Evolutionary conservation across 495 filamentous ascomycete species (phyloP).

Genomic region (Apiosordaria backusii): DNA sequence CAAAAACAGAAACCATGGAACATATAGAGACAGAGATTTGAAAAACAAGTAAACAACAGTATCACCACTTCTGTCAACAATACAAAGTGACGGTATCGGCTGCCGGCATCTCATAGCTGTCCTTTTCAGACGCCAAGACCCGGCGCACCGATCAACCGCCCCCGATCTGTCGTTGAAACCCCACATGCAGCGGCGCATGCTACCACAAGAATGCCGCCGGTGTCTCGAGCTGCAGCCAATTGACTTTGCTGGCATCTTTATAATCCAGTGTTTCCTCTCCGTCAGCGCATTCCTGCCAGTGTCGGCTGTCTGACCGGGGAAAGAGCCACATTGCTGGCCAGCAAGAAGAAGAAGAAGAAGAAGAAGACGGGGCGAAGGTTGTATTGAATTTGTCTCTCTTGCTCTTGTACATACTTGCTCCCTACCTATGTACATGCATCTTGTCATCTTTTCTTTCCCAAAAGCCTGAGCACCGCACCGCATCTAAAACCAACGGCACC

Average conservation of each 20-base stretch:
- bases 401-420: constrained; percentile 3
- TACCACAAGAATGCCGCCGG: constrained; percentile 41
- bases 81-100: not conserved
- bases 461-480: not conserved
- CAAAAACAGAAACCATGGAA: not conserved
- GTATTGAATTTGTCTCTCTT: not conserved
- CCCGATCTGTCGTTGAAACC: constrained; percentile 33
- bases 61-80: not conserved
- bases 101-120: constrained; percentile 10
- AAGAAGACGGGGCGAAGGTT: not conserved
- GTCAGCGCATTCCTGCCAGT: not conserved
- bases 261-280: not conserved
- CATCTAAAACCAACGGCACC: not conserved
- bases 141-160: not conserved
- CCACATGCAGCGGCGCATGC: constrained; percentile 38
- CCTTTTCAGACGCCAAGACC: constrained; percentile 16
- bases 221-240: constrained; percentile 5
- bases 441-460: constrained; percentile 3
- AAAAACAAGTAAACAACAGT: not conserved
- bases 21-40: not conserved
- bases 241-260: constrained; percentile 6
- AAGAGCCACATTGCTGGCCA: constrained; percentile 5
- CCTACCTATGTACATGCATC: not conserved
- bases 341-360: not conserved
- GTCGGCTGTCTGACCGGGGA: not conserved